A percentile compares a stretch with the other conserved stretches of the same genome.
These are phyloP conservation scores for Acidiella bohemica DNA, from an alignment of 495 filamentous ascomycete species.

Conservation along the genomic window DNA sequence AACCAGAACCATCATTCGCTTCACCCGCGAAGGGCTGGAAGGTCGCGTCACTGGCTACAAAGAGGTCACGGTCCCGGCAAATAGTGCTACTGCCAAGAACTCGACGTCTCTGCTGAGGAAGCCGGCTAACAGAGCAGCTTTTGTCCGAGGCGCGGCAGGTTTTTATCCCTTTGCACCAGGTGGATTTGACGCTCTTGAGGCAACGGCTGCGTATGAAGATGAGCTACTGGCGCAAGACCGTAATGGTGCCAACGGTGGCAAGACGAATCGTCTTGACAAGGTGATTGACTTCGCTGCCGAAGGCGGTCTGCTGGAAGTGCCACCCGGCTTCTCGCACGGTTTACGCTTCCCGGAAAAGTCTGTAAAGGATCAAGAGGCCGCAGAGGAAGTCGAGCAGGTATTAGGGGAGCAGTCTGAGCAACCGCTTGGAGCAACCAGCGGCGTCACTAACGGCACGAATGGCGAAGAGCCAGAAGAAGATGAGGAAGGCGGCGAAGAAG, in stretches of 20 bases:
- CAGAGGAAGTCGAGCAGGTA: constrained; percentile 59
- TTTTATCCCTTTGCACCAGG: constrained; percentile 95
- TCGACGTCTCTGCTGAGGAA: constrained; percentile 83
- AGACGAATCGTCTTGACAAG: constrained; percentile 45
- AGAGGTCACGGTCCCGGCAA: constrained; percentile 85
- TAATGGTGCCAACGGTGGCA: constrained; percentile 2
- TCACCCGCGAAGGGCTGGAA: constrained; percentile 82
- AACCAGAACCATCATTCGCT: constrained; percentile 81
- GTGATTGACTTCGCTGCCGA: constrained; percentile 69
- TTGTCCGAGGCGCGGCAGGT: constrained; percentile 86
- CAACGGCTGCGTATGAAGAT: constrained; percentile 61
- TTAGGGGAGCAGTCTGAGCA: constrained; percentile 53
- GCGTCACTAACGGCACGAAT: constrained; percentile 26
- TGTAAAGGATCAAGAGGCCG: constrained; percentile 41
- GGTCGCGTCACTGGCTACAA: constrained; percentile 87
- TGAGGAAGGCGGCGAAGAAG: constrained; percentile 49
- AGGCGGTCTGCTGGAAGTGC: constrained; percentile 64
- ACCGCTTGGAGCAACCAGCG: constrained; percentile 33
- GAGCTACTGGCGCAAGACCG: constrained; percentile 33
- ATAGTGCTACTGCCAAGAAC: constrained; percentile 86
- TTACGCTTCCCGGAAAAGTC: constrained; percentile 56
- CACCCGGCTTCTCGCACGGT: constrained; percentile 73
- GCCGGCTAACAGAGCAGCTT: constrained; percentile 76
- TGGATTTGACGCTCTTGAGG: constrained; percentile 76
- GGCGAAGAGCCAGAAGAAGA: constrained; percentile 20